Evolutionary conservation across 2,329 filamentous ascomycete genomes (phyloP), one percentile per base, ranked within the genome.

Genomic region (Ilyonectria destructans): DNA sequence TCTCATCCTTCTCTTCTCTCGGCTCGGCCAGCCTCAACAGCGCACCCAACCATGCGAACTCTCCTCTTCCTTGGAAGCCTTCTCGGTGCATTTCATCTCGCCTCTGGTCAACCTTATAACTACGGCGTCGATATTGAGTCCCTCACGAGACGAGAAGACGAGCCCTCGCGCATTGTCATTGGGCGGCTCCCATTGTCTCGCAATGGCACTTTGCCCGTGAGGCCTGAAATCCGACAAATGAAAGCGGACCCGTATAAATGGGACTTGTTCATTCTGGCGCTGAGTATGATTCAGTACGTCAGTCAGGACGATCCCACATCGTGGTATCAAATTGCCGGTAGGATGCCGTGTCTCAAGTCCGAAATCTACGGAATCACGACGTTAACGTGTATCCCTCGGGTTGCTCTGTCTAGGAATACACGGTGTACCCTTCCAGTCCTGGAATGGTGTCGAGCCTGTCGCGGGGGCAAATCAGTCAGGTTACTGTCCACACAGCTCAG

Each of bases 241-340:
- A 84, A 89, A 70, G 82, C 86, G 61, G 87, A 93, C 65, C 78
- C 86, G 9, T 89, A 93, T 74, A 87, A 88, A 77, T 94, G 91
- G 90, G 94, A 93, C 77, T 81, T 97, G 66, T 97, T 92, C 79
- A 84, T 97, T 29, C 86, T 96, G 56, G 92, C 91, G 13, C 85
- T 96, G 74, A 89, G 89, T 78, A 89, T 90, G 82, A 90, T 96
- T 83, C 91, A 94, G 81, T 87, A 85, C 69, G 88, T 88, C 64
- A 83, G 90, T 70, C 91, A 94, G 80, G 83, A 85, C 19, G 82
- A 85, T 60, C 85, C 86, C 62, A 84, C 92, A 43, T 96, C 93
- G 46, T 96, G 90, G 84, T 97, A 95, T 81, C 89, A 93, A 76
- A 87, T 97, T 74, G 88, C 92, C 67, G 93, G 94, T 93, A 80